Conservation (phyloP, 306 rosid species). For the Crataegus laevigata region DNA sequence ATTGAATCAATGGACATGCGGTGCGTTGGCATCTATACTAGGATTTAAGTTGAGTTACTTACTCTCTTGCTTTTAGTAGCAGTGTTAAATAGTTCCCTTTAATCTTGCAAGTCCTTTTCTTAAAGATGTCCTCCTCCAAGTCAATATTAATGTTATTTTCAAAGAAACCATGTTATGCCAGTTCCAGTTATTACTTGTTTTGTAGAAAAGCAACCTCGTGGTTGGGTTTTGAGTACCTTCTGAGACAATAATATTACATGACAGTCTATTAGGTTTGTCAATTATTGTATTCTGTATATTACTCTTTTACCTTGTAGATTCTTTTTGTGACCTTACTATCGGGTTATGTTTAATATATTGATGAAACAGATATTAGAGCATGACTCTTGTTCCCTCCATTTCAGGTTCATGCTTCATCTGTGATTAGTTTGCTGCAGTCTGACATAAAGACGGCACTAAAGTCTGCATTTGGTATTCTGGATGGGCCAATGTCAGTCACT, state of each 20-base stretch:
- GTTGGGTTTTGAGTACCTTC: not conserved
- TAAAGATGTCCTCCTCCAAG: not conserved
- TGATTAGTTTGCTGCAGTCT: conserved; percentile 82
- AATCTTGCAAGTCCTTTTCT: not conserved
- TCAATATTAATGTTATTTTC: not conserved
- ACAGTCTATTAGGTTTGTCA: not conserved
- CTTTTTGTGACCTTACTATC: not conserved
- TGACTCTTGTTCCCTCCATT: conserved; percentile 6
- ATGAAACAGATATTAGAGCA: conserved; percentile 10
- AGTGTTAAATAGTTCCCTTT: not conserved
- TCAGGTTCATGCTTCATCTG: conserved; percentile 84
- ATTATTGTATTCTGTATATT: not conserved
- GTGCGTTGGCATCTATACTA: not conserved
- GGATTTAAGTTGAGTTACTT: not conserved
- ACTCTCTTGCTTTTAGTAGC: not conserved
- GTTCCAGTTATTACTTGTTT: not conserved
- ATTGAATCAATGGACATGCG: not conserved
- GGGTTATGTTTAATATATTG: conserved; percentile 9
- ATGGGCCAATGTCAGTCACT: conserved; percentile 80
- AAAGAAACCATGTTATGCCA: not conserved
- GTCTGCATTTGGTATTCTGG: conserved; percentile 80
- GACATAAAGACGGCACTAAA: conserved; percentile 87
- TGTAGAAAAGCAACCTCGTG: not conserved
- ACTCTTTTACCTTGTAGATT: not conserved
- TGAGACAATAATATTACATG: not conserved